phyloP scores from a whole-genome alignment of 225 moss, liverwort and hornwort species.

The Polytrichum commune region DNA sequence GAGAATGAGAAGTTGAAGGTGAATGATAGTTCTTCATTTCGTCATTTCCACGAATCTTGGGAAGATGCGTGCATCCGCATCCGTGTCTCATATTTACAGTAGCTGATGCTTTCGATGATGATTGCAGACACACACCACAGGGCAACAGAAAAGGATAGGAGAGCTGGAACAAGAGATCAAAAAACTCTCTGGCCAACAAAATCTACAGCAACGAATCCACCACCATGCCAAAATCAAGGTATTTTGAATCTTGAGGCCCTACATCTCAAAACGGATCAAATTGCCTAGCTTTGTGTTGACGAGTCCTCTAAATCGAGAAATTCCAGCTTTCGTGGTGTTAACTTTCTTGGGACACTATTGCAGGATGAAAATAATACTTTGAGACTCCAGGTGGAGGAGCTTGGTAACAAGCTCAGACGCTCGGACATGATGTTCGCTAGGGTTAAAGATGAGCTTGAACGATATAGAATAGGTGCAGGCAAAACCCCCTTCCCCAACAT shows the following conservation, averaged over 20 bases:
- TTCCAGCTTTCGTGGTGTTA: background rate
- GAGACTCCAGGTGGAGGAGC: constrained; percentile 72
- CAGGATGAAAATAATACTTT: constrained; percentile 87
- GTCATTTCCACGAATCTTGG: background rate
- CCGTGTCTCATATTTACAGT: too few relatives aligned
- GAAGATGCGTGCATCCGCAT: too few relatives aligned
- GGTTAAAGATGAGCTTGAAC: constrained; percentile 81
- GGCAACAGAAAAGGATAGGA: constrained; percentile 52
- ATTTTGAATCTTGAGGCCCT: background rate
- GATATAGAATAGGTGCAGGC: constrained; percentile 75
- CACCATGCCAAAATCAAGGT: constrained; percentile 99
- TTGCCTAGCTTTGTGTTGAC: too few relatives aligned
- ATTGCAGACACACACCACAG: constrained; percentile 47
- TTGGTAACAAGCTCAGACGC: constrained; percentile 62
- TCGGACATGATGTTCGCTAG: constrained; percentile 67
- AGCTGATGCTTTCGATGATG: too few relatives aligned
- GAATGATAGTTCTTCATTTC: background rate
- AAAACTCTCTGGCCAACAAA: constrained; percentile 92
- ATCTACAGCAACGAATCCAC: constrained; percentile 90
- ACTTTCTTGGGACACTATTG: background rate
- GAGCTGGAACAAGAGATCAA: constrained; percentile 78
- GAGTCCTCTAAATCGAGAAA: too few relatives aligned
- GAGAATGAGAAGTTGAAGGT: constrained; percentile 83
- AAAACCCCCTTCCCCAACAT: constrained; percentile 73
- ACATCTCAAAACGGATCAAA: background rate